Base-by-base conservation (phyloP, 805 yeast genomes). In the Yamadazyma tumulicola region DNA sequence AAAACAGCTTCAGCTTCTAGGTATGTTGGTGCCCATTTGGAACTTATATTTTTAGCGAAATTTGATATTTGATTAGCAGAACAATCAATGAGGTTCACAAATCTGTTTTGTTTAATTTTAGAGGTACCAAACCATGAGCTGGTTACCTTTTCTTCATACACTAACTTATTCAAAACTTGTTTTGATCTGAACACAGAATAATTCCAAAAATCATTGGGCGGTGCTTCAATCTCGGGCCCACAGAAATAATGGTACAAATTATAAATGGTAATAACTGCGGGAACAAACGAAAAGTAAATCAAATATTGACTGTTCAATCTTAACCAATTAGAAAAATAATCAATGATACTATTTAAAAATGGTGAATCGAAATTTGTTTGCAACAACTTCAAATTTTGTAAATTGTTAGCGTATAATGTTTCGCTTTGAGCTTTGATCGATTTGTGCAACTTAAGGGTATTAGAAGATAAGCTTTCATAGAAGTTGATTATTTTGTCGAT, bases 361-460 rank as follows among this genome's bases (percentile, higher is more conserved):
- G 19, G 16, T 9, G 29, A 6, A 6, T 26, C n/a, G 6, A 26
- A 11, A 7, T 28, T 10, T 18, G 16, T 16, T n/a, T 29, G 6
- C 11, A 23, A 16, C 11, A 11, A 13, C 10, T 30, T 21, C 23
- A 25, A 17, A 8, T 30, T 27, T 10, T 31, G 19, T 6, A 23
- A 33, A 14, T 31, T 32, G 19, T 22, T 35, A 31, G 10, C 32
- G 31, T 41, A 54, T 24, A 54, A 46, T 8, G 47, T 34, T 25
- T 42, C 42, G 10, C 57, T 51, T 23, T 35, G 49, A 23, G 45
- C 49, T 31, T 51, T 54, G 34, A 54, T 49, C 15, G 54, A 47
- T 17, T 51, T 45, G 40, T 52, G 52, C 17, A 49, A 39, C 13
- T 33, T 37, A 16, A 17, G 18, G 10, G 45, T 35, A 15, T 33